These are phyloP conservation scores for Wickerhamiella vanderwaltii DNA, from an alignment of 805 yeast species.

Conservation along the genomic window DNA sequence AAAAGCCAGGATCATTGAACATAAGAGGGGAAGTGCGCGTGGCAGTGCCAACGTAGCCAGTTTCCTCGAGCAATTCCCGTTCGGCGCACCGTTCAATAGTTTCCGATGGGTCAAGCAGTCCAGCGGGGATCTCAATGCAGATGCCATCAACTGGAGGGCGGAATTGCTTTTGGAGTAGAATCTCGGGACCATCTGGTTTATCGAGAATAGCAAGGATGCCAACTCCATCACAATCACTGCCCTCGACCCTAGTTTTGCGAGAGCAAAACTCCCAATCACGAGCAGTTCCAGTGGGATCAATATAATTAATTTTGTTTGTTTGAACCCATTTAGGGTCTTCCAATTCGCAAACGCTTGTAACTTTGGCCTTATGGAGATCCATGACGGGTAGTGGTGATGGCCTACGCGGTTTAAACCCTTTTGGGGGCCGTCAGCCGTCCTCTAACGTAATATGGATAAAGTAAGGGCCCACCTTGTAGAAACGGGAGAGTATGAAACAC, in stretches of 20 bases:
- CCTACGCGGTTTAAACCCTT: neutral
- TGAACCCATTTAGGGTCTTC: conserved; percentile 53
- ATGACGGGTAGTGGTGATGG: neutral
- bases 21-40: conserved; percentile 36
- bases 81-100: conserved; percentile 65
- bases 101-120: conserved; percentile 78
- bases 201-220: conserved; percentile 67
- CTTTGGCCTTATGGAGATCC: conserved; percentile 23
- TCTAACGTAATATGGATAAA: conserved; percentile 1
- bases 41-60: conserved; percentile 73
- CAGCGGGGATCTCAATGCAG: conserved; percentile 92
- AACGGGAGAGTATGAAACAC: conserved; percentile 28
- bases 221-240: conserved; percentile 73
- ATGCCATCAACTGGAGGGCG: conserved; percentile 87
- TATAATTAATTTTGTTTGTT: conserved; percentile 31
- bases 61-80: conserved; percentile 82
- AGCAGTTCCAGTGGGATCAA: conserved; percentile 26
- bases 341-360: conserved; percentile 25
- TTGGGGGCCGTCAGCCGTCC: neutral
- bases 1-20: conserved; percentile 76
- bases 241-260: conserved; percentile 56
- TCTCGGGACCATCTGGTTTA: conserved; percentile 38
- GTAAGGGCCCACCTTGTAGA: conserved; percentile 12
- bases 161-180: conserved; percentile 73
- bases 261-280: conserved; percentile 90